Conservation (phyloP, 805 yeast species). For the Candida multigemmis region DNA sequence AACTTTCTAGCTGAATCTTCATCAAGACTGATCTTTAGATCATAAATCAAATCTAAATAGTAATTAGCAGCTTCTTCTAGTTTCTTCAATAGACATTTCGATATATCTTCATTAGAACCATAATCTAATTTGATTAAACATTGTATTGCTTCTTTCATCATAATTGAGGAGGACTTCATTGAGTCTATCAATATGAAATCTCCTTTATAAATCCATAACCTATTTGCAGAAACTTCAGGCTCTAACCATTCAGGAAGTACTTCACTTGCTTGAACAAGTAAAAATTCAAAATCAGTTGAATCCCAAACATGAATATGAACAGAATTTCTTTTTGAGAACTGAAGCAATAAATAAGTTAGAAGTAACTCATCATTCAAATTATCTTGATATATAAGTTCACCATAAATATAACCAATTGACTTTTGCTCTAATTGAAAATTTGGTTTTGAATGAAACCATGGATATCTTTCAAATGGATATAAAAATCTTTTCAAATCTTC, state of each 20-base stretch:
- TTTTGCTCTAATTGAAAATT: slow-evolving; percentile 2
- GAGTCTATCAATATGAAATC: too few species aligned
- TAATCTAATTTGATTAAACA: too few species aligned
- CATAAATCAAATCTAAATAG: too few species aligned
- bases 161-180: too few species aligned
- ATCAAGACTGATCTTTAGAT: too few species aligned
- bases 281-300: slow-evolving; percentile 43
- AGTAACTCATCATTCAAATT: slow-evolving; percentile 37
- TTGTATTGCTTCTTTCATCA: too few species aligned
- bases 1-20: too few species aligned
- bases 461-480: too few species aligned
- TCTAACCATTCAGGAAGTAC: slow-evolving; percentile 30
- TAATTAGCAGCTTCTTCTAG: too few species aligned
- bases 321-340: slow-evolving; percentile 18
- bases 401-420: slow-evolving; percentile 21
- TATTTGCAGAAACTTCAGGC: slow-evolving; percentile 37
- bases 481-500: too few species aligned
- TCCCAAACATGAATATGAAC: slow-evolving; percentile 40
- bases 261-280: slow-evolving; percentile 42
- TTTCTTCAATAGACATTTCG: too few species aligned
- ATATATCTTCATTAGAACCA: too few species aligned
- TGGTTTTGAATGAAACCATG: slow-evolving; percentile 9
- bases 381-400: slow-evolving; percentile 36
- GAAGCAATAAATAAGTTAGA: slow-evolving; percentile 27
- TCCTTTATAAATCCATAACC: slow-evolving; percentile 46